Percentiles rank a stretch among this genome's conserved stretches.
Evolutionary conservation across 2,329 filamentous ascomycete genomes (phyloP).

Genomic region (Fusarium nurragi): DNA sequence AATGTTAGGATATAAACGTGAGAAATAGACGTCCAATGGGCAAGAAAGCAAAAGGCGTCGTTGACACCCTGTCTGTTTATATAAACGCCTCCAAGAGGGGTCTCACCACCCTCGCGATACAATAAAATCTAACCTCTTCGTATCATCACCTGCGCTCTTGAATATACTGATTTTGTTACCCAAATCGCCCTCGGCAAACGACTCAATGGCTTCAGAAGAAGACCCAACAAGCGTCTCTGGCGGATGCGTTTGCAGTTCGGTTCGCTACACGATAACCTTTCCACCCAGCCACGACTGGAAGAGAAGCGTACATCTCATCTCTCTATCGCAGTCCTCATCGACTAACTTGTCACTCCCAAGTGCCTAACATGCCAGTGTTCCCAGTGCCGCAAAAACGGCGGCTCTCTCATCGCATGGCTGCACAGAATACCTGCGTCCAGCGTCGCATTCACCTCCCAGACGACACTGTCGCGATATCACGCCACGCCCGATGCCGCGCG

Average conservation of each 20-base stretch:
- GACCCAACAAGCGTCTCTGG: slow-evolving; percentile 55
- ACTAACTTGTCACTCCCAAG: slow-evolving; percentile 40
- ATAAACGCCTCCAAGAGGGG: slow-evolving; percentile 22
- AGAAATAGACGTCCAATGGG: not conserved
- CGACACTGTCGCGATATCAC: slow-evolving; percentile 52
- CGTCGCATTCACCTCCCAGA: slow-evolving; percentile 49
- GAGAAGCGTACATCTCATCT: slow-evolving; percentile 42
- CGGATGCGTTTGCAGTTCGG: slow-evolving; percentile 61
- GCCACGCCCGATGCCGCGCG: slow-evolving; percentile 54
- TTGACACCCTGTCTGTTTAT: slow-evolving; percentile 41
- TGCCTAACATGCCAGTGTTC: slow-evolving; percentile 63
- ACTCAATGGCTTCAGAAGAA: slow-evolving; percentile 34
- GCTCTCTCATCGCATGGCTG: slow-evolving; percentile 55
- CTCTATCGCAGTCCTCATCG: not conserved
- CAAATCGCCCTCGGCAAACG: not conserved
- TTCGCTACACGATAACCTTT: slow-evolving; percentile 61
- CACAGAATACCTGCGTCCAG: slow-evolving; percentile 51
- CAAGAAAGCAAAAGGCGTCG: slow-evolving; percentile 40
- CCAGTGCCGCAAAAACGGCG: slow-evolving; percentile 63
- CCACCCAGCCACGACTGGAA: slow-evolving; percentile 57
- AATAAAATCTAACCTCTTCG: slow-evolving; percentile 9
- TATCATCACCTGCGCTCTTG: not conserved
- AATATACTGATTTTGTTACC: not conserved
- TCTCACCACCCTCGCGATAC: not conserved
- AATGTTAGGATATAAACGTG: slow-evolving; percentile 5